Conservation (phyloP, 176 grass and related monocot genomes). For the Miscanthus lutarioriparius region DNA sequence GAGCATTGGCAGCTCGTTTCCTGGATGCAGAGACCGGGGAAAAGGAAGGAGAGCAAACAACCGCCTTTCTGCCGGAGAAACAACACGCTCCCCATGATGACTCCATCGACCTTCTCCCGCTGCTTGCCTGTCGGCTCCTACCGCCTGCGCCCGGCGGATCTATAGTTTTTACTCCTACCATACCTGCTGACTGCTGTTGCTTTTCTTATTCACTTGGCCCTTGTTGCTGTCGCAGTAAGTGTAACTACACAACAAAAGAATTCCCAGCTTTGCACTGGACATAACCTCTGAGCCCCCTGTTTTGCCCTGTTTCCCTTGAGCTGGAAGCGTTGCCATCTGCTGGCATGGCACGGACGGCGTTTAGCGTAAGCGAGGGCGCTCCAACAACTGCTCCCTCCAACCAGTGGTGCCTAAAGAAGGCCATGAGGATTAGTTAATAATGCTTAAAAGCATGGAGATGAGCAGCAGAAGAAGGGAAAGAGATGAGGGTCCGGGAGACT, state of each 20-base stretch:
- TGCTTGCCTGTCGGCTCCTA: slow-evolving; percentile 32
- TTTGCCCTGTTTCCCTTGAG: not conserved
- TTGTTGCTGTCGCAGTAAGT: slow-evolving; percentile 2
- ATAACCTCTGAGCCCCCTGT: not conserved
- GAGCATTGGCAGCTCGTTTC: not conserved
- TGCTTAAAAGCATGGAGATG: not conserved
- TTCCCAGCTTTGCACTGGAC: not conserved
- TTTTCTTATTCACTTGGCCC: slow-evolving; percentile 5
- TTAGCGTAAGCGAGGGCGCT: slow-evolving; percentile 22
- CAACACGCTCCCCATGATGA: not conserved
- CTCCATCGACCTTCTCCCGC: not conserved
- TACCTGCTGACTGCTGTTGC: not conserved
- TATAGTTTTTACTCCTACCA: not conserved
- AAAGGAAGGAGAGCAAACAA: not conserved
- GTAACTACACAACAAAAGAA: slow-evolving; percentile 1
- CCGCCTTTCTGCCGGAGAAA: slow-evolving; percentile 23
- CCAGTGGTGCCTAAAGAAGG: slow-evolving; percentile 27
- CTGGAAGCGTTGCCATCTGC: not conserved
- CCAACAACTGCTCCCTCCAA: slow-evolving; percentile 33
- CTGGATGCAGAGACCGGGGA: not conserved
- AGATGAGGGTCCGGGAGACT: not conserved
- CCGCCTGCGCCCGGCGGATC: not conserved
- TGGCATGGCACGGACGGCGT: not conserved
- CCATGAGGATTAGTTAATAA: not conserved
- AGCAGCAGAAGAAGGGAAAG: not conserved